Evolutionary conservation across 2,329 filamentous ascomycete genomes (phyloP).

Genomic region (Cladorrhinum sp.): DNA sequence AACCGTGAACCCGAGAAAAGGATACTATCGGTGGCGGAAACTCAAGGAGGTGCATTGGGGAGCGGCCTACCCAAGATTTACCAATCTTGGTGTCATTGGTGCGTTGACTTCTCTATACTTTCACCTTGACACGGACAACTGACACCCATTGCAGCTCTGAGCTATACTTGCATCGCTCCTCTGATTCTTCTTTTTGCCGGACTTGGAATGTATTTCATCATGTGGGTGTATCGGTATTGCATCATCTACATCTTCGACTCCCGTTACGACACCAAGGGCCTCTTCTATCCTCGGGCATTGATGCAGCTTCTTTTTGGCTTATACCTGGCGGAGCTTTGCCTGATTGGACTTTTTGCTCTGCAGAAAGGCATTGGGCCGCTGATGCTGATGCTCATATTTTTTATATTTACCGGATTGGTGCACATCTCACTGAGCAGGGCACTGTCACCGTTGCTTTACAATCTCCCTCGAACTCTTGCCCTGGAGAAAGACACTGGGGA

Average conservation of each 20-base stretch:
- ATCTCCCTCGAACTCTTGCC: slow-evolving; percentile 65
- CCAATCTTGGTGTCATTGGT: slow-evolving; percentile 70
- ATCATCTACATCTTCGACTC: slow-evolving; percentile 77
- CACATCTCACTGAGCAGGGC: slow-evolving; percentile 69
- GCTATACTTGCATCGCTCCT: slow-evolving; percentile 80
- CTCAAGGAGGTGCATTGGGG: slow-evolving; percentile 73
- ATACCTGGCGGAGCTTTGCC: slow-evolving; percentile 74
- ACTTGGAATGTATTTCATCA: slow-evolving; percentile 73
- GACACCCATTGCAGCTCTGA: slow-evolving; percentile 49
- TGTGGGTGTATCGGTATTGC: slow-evolving; percentile 84
- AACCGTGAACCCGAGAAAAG: slow-evolving; percentile 76
- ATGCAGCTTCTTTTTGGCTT: slow-evolving; percentile 82
- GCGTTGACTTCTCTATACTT: slow-evolving; percentile 20
- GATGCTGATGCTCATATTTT: slow-evolving; percentile 70
- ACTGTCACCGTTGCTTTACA: slow-evolving; percentile 68
- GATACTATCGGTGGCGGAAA: slow-evolving; percentile 70
- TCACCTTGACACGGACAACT: not conserved
- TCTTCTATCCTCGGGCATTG: slow-evolving; percentile 82
- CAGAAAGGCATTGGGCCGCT: slow-evolving; percentile 65
- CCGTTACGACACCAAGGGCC: slow-evolving; percentile 80
- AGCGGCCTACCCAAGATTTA: slow-evolving; percentile 70
- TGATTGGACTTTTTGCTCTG: slow-evolving; percentile 78
- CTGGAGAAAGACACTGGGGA: slow-evolving; percentile 29
- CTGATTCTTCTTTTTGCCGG: slow-evolving; percentile 78
- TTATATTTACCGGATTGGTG: slow-evolving; percentile 73